These are phyloP conservation scores for Coemansia sp. DNA, from an alignment of 192 early-diverging fungal genomes.

Conservation along the genomic window DNA sequence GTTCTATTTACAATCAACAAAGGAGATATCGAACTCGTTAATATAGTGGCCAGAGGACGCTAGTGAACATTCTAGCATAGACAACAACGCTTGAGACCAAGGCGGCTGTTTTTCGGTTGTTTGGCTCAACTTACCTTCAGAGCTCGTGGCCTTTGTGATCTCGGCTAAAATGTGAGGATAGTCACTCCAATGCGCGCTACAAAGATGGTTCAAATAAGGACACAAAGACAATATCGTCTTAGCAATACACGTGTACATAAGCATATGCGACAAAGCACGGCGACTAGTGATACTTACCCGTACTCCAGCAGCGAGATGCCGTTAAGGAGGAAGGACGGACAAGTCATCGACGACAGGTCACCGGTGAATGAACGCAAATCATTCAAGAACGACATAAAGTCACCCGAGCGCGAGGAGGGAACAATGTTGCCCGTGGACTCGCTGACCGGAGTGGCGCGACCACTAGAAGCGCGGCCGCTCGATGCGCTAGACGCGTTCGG, in stretches of 20 bases:
- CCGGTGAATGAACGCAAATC: conserved; percentile 77
- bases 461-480: conserved; percentile 4
- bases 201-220: not conserved
- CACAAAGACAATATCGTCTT: not conserved
- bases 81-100: not conserved
- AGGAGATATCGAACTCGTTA: not conserved
- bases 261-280: not conserved
- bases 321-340: conserved; percentile 76
- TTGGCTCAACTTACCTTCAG: conserved; percentile 37
- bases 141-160: conserved; percentile 58
- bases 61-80: not conserved
- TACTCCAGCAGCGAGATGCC: conserved; percentile 81
- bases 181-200: conserved; percentile 60
- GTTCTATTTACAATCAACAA: conserved; percentile 35
- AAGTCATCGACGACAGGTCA: conserved; percentile 76
- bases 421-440: conserved; percentile 53
- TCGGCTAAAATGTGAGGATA: conserved; percentile 64
- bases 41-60: not conserved
- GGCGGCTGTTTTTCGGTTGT: not conserved
- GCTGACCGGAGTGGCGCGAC: conserved; percentile 10
- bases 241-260: not conserved
- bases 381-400: conserved; percentile 66
- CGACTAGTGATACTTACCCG: conserved; percentile 38
- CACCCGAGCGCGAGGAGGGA: conserved; percentile 61
- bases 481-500: conserved; percentile 26